phyloP scores from a whole-genome alignment of 2,329 filamentous ascomycete species.

The Thelonectria blattea region DNA sequence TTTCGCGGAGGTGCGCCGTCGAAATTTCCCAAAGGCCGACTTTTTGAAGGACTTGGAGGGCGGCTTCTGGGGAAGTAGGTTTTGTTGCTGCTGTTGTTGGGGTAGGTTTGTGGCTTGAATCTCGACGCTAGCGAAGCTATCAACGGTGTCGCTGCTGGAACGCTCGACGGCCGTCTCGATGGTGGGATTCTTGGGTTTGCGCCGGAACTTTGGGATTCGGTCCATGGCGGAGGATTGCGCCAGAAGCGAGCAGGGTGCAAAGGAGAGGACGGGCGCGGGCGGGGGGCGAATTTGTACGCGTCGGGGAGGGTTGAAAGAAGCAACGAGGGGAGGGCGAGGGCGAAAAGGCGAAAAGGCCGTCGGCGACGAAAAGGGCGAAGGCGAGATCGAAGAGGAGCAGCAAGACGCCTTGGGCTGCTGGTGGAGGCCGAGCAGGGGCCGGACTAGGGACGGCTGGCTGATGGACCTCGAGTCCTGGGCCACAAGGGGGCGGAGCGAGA shows the following conservation, averaged over 20 bases:
- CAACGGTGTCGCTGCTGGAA: slow-evolving; percentile 38
- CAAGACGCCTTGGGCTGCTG: slow-evolving; percentile 25
- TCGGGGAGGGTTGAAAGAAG: slow-evolving; percentile 21
- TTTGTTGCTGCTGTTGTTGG: slow-evolving; percentile 29
- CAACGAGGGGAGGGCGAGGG: slow-evolving; percentile 13
- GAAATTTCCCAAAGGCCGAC: slow-evolving; percentile 52
- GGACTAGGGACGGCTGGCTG: slow-evolving; percentile 21
- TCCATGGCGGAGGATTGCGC: slow-evolving; percentile 43
- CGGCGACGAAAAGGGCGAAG: slow-evolving; percentile 10
- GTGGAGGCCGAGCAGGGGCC: slow-evolving; percentile 34
- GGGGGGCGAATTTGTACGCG: slow-evolving; percentile 21
- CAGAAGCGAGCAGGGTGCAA: neutral
- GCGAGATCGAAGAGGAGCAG: slow-evolving; percentile 24
- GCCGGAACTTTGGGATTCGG: slow-evolving; percentile 50
- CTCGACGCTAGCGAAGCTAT: slow-evolving; percentile 38
- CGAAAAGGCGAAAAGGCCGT: slow-evolving; percentile 5
- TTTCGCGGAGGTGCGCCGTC: slow-evolving; percentile 54
- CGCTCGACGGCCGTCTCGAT: slow-evolving; percentile 49
- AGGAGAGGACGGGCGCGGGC: slow-evolving; percentile 22
- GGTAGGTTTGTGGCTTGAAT: slow-evolving; percentile 32
- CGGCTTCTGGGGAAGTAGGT: slow-evolving; percentile 25
- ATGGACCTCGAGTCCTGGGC: neutral
- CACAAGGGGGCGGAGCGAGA: slow-evolving; percentile 27
- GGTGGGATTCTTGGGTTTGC: slow-evolving; percentile 52
- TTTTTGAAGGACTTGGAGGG: slow-evolving; percentile 39